phyloP scores from a whole-genome alignment of 192 early-diverging fungal species.

The Chytriomyces confervae region DNA sequence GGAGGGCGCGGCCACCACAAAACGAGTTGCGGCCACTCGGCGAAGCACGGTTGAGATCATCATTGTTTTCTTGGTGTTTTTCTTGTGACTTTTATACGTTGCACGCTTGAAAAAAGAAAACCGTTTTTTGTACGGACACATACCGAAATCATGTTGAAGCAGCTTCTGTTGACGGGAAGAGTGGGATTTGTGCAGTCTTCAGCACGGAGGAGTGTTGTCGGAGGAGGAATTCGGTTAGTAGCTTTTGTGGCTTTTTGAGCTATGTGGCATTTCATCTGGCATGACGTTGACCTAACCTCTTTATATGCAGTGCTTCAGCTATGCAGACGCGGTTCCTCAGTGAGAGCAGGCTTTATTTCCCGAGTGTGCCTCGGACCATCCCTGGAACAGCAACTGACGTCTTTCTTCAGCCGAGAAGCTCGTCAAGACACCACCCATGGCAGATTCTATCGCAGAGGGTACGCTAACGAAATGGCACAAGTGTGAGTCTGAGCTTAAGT shows the following conservation, averaged over 20 bases:
- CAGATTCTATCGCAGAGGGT: constrained; percentile 98
- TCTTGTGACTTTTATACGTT: background rate
- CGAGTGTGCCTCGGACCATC: background rate
- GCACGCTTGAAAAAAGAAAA: constrained; percentile 8
- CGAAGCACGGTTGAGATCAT: background rate
- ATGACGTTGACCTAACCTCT: background rate
- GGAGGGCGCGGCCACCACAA: background rate
- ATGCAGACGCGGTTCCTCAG: constrained; percentile 31
- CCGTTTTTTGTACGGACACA: background rate
- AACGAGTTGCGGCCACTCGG: background rate
- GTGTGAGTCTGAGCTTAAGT: constrained; percentile 53
- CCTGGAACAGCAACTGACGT: background rate
- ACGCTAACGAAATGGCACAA: constrained; percentile 96
- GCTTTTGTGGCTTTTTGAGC: background rate
- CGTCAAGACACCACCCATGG: constrained; percentile 95
- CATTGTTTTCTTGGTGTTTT: constrained; percentile 2
- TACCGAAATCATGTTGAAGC: constrained; percentile 18
- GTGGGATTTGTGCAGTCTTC: background rate
- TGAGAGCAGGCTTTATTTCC: background rate
- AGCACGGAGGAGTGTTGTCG: background rate
- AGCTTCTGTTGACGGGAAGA: constrained; percentile 16
- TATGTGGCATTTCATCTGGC: background rate
- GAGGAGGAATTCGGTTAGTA: background rate
- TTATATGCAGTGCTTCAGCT: constrained; percentile 4
- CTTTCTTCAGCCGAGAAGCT: constrained; percentile 72